Base-by-base conservation (phyloP, 2,329 filamentous ascomycete genomes). In the Aquanectria penicillioides region DNA sequence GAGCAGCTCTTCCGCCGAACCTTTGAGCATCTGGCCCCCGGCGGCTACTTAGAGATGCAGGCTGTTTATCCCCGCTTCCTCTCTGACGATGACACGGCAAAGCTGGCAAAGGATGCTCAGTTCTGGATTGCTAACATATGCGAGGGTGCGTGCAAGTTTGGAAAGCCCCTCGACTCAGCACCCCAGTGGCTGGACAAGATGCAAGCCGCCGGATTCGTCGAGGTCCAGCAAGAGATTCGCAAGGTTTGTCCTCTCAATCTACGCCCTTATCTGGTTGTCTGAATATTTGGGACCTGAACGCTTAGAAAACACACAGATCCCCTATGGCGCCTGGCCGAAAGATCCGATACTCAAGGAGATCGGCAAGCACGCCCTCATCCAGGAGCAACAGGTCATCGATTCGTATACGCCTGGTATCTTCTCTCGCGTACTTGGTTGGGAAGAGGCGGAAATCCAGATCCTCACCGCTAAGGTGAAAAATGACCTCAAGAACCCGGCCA, bases 381-480 rank as follows among this genome's bases (percentile, higher is more conserved):
- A 65, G 18, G 61, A 65, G 36, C 33, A 46, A 5, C 57, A 64
- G 22, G 57, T 64, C 3, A 53, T 65, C 13, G 34, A 29, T 0
- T 65, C 61, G 0, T 65, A 65, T 15, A 65, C 61, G 0, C 62
- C 62, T 1, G 57, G 47, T 1, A 50, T 65, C 2, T 65, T 64
- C 31, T 64, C 61, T 1, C 61, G 54, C 5, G 18, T 64, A 13
- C 57, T 66, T 0, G 62, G 62, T 7, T 65, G 64, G 64, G 43
- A 55, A 2, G 50, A 61, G 6, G 36, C 50, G 1, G 62, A 65
- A 23, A 57, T 65, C n/a, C 56, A 59, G 33, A 50, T 63, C 0
- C 57, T 66, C 2, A 57, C 63, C 52, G 64, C 59, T 5, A 63
- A 59, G 34, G 59, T 65, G 6, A 63, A 61, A 34, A 61, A 38